phyloP scores from a whole-genome alignment of 495 filamentous ascomycete genomes.

The Penicillium coprophilum region DNA sequence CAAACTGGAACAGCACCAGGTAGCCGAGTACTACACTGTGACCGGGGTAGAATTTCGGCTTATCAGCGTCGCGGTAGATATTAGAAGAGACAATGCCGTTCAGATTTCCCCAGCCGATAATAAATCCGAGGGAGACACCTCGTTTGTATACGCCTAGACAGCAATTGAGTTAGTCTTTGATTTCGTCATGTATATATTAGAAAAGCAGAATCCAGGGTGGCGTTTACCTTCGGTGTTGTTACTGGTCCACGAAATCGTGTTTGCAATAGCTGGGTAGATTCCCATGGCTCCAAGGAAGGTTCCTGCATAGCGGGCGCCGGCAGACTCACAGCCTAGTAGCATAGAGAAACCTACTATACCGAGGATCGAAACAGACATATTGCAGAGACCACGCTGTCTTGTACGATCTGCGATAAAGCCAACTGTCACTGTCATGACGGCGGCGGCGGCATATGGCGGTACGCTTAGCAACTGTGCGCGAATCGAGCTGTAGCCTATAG shows the following conservation, averaged over 20 bases:
- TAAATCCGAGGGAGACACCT: constrained; percentile 79
- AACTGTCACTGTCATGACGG: constrained; percentile 69
- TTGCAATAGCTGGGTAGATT: constrained; percentile 90
- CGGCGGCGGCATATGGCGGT: constrained; percentile 84
- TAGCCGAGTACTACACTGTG: constrained; percentile 62
- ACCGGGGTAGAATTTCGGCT: constrained; percentile 56
- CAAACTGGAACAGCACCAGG: constrained; percentile 58
- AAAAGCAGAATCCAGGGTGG: neutral
- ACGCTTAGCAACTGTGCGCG: constrained; percentile 80
- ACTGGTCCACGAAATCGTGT: constrained; percentile 83
- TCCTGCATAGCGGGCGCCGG: constrained; percentile 75
- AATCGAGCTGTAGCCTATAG: constrained; percentile 63
- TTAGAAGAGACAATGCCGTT: constrained; percentile 84
- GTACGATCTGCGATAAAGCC: constrained; percentile 82
- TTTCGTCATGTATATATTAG: neutral
- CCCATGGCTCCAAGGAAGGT: constrained; percentile 84
- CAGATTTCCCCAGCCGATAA: constrained; percentile 92
- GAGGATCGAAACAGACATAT: constrained; percentile 67
- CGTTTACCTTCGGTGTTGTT: constrained; percentile 78
- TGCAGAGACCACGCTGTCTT: constrained; percentile 74
- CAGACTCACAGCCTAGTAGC: constrained; percentile 59
- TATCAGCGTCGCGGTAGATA: constrained; percentile 58
- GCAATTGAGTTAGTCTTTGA: neutral
- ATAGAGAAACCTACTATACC: constrained; percentile 79
- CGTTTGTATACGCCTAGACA: constrained; percentile 75